These are phyloP conservation scores for Salix arbutifolia DNA, from an alignment of 345 rosid species.

Conservation along the genomic window DNA sequence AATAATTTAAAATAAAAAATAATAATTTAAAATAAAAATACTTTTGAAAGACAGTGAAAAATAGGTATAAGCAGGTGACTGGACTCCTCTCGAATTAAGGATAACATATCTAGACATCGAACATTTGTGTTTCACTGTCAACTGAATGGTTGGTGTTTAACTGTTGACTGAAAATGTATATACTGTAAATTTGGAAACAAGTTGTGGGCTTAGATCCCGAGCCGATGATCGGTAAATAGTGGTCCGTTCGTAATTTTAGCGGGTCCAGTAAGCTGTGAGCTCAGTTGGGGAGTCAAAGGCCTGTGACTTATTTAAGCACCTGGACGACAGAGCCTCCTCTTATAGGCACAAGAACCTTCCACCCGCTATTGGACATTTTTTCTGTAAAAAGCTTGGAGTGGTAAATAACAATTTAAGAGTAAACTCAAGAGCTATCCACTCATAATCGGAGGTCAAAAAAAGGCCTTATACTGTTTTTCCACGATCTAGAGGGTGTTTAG, in stretches of 20 bases:
- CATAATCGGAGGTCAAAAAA: not conserved
- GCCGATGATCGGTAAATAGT: not conserved
- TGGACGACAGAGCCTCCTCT: not conserved
- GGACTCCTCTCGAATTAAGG: too few relatives aligned
- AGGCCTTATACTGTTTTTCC: not conserved
- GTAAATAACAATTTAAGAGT: not conserved
- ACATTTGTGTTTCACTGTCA: too few relatives aligned
- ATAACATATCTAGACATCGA: not conserved
- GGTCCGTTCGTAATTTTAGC: not conserved
- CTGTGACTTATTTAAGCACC: not conserved
- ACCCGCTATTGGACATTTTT: not conserved
- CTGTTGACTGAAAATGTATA: too few relatives aligned
- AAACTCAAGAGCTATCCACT: not conserved
- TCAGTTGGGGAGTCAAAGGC: not conserved
- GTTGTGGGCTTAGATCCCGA: not conserved
- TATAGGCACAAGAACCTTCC: not conserved
- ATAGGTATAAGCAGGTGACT: too few relatives aligned
- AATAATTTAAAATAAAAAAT: too few relatives aligned
- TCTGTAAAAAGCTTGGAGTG: not conserved
- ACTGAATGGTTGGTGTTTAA: too few relatives aligned
- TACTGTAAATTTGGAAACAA: not conserved
- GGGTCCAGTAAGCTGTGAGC: not conserved
- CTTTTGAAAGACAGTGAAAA: too few relatives aligned
- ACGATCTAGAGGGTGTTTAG: too few relatives aligned
- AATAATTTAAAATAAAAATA: too few relatives aligned